These are phyloP conservation scores for Manihot esculenta DNA, from an alignment of 441 rosid genomes.

Conservation along the genomic window DNA sequence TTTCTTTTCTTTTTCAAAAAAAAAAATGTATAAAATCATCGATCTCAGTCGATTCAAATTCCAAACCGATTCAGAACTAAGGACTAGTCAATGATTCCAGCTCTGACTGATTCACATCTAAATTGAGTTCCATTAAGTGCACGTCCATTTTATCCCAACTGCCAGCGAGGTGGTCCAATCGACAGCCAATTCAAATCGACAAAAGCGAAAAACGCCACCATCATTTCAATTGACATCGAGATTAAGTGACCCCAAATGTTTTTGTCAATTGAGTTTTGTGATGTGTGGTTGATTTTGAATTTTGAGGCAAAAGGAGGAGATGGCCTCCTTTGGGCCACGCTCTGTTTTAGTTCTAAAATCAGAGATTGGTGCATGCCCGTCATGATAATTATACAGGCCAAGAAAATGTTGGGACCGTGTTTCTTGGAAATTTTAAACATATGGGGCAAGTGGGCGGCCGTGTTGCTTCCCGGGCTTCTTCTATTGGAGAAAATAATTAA, in stretches of 20 bases:
- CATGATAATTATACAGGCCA: constrained; percentile 21
- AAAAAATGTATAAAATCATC: no score
- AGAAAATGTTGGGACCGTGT: constrained; percentile 17
- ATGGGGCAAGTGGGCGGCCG: constrained; percentile 14
- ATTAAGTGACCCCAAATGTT: neutral
- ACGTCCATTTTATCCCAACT: no score
- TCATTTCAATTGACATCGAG: constrained; percentile 14
- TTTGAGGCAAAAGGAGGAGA: no score
- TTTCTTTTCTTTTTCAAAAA: no score
- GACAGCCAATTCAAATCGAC: neutral
- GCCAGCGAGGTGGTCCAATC: constrained; percentile 20
- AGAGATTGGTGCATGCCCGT: neutral
- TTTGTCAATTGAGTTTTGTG: neutral
- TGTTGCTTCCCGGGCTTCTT: no score
- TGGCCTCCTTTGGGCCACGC: constrained; percentile 17
- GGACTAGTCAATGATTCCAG: no score
- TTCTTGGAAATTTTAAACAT: constrained; percentile 6
- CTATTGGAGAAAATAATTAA: no score
- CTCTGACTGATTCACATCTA: no score
- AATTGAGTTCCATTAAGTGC: no score
- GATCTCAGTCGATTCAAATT: no score
- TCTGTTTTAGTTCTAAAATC: neutral
- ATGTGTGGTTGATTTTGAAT: constrained; percentile 27
- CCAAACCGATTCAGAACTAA: no score
- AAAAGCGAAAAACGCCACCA: neutral